Base-by-base conservation (phyloP, 2,329 filamentous ascomycete species). In the Exophiala spinifera region DNA sequence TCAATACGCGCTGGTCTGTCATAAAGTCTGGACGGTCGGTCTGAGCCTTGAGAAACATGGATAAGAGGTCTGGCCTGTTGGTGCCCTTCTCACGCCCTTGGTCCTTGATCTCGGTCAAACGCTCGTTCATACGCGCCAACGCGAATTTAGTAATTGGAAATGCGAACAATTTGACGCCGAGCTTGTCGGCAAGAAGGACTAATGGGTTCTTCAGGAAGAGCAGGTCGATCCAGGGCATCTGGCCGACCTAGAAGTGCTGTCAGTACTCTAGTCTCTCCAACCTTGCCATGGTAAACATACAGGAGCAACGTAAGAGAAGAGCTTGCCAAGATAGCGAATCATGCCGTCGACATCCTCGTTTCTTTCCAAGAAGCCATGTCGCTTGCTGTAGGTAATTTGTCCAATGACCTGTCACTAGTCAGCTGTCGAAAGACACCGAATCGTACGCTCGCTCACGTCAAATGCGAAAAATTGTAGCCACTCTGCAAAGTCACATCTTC, bases 91-190 rank as follows among this genome's bases (percentile, higher is more conserved):
- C 54, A 11, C 47, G 20, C 14, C 51, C 51, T 46, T 59, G 53
- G 11, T 42, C 62, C 34, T 71, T 68, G 64, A 75, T 77, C 64
- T 82, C 76, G 14, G 74, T 70, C 1, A 84, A 76, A 20, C 87
- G 82, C 66, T 88, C 85, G 15, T 78, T 78, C 72, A 88, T 85
- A 53, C 85, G 83, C 4, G 78, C 80, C 52, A 82, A 78, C 0
- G 87, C 87, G 66, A 91, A 91, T n/a, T 76, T 76, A 6, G 86
- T 87, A 0, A 89, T 84, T 1, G 87, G 84, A 65, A 89, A 88
- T 5, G 87, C 84, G 8, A 81, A 81, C 65, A 87, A 85, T 58
- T 82, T 76, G 58, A 89, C 65, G 2, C 86, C 86, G 71, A 80
- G 83, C 64, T 83, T 81, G 15, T 87, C 84, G 3, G 87, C 76